Conservation (phyloP, 345 rosid genomes). For the Salix koriyanagi region DNA sequence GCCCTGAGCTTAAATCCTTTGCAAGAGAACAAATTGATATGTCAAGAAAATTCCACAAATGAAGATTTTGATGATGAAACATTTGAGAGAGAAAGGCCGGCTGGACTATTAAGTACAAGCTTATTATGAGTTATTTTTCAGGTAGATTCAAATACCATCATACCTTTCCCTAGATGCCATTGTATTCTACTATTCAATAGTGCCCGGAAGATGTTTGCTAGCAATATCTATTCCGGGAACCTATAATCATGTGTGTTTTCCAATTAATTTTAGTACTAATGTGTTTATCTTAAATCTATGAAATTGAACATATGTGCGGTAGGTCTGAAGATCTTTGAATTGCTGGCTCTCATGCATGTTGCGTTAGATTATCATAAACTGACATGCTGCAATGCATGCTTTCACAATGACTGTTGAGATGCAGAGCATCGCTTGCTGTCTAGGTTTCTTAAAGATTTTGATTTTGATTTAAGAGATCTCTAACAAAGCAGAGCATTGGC, state of each 20-base stretch:
- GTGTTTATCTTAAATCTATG: background rate
- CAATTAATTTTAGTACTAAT: background rate
- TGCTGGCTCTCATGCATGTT: background rate
- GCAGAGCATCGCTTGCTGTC: background rate
- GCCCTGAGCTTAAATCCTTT: constrained; percentile 40
- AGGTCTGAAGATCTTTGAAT: background rate
- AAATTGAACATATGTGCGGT: background rate
- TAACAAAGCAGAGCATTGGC: background rate
- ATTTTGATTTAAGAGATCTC: background rate
- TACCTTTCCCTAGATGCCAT: background rate
- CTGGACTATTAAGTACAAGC: constrained; percentile 47
- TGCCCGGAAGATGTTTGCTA: background rate
- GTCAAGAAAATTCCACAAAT: constrained; percentile 83
- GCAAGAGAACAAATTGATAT: constrained; percentile 55
- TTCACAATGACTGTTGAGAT: background rate
- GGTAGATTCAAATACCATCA: constrained; percentile 37
- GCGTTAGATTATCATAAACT: background rate
- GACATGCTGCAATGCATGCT: background rate
- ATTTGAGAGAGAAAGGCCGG: constrained; percentile 46
- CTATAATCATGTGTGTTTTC: background rate
- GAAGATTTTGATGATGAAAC: constrained; percentile 82
- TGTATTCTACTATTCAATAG: background rate
- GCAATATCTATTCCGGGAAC: background rate
- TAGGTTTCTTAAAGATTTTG: background rate
- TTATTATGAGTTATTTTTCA: constrained; percentile 38